These are phyloP conservation scores for Pseudogymnoascus sp. DNA, from an alignment of 2,329 filamentous ascomycete genomes.

Conservation along the genomic window DNA sequence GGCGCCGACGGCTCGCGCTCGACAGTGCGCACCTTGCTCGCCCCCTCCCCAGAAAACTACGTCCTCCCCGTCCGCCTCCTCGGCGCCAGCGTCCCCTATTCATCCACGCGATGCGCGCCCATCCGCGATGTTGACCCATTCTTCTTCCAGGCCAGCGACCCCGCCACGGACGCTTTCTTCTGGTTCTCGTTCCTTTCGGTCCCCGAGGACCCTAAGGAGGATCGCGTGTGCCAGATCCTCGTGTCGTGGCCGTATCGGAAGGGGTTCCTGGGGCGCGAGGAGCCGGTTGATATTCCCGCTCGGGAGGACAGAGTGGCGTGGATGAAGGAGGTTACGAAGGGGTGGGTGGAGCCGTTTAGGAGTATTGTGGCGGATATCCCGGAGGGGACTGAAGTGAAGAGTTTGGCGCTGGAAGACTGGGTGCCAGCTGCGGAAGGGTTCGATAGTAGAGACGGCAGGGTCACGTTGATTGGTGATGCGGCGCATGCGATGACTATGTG, in stretches of 20 bases:
- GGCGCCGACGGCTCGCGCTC: conserved; percentile 46
- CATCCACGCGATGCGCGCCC: conserved; percentile 34
- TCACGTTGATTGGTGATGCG: conserved; percentile 46
- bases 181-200: conserved; percentile 44
- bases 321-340: conserved; percentile 36
- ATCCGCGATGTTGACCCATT: conserved; percentile 44
- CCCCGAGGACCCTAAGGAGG: conserved; percentile 31
- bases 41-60: conserved; percentile 27
- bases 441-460: conserved; percentile 31
- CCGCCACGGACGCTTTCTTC: conserved; percentile 42
- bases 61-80: conserved; percentile 42
- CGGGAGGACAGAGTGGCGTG: conserved; percentile 35
- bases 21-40: conserved; percentile 33
- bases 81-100: conserved; percentile 38
- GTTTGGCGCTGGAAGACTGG: conserved; percentile 43
- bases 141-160: conserved; percentile 48
- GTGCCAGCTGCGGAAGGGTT: conserved; percentile 33
- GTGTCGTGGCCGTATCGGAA: conserved; percentile 42
- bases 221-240: conserved; percentile 42
- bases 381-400: conserved; percentile 35
- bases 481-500: conserved; percentile 55
- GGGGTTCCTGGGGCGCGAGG: conserved; percentile 28
- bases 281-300: conserved; percentile 35
- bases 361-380: conserved; percentile 36
- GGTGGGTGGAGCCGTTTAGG: conserved; percentile 44